Conservation (phyloP, 192 early-diverging fungal species). For the Phycomyces nitens region DNA sequence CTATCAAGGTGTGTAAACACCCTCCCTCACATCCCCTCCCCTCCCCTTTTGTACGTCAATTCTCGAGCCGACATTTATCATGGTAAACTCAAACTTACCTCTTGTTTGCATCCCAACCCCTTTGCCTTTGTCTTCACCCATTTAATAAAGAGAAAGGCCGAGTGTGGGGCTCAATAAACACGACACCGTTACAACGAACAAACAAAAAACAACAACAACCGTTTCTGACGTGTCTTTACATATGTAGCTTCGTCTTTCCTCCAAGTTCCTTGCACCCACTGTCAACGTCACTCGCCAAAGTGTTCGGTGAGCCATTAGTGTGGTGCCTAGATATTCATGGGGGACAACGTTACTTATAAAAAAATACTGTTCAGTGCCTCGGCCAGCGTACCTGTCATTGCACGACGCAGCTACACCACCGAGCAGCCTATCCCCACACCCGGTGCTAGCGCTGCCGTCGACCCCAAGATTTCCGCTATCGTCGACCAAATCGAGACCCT, state of each 20-base stretch:
- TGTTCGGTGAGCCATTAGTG: constrained; percentile 16
- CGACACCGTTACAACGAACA: no score
- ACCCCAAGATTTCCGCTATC: constrained; percentile 76
- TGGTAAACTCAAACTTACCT: neutral
- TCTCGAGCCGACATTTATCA: neutral
- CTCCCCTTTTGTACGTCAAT: constrained; percentile 1
- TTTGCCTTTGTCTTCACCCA: neutral
- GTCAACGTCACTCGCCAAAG: constrained; percentile 17
- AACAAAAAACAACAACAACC: no score
- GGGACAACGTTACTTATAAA: neutral
- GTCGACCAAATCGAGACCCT: constrained; percentile 89
- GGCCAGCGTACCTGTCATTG: constrained; percentile 16
- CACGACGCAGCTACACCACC: constrained; percentile 30
- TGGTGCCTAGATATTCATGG: neutral
- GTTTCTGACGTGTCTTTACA: neutral
- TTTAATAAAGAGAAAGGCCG: neutral
- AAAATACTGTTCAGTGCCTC: constrained; percentile 4
- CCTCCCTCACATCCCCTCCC: neutral
- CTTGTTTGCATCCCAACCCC: neutral
- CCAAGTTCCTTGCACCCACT: constrained; percentile 20
- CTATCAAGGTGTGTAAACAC: constrained; percentile 4
- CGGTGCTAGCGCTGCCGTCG: constrained; percentile 47
- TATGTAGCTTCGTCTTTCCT: constrained; percentile 26
- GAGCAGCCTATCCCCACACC: constrained; percentile 62
- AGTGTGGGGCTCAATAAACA: neutral